These are phyloP conservation scores for Cryptococcus neoformans DNA, from an alignment of 1,284 basidiomycete genomes.

Conservation along the genomic window DNA sequence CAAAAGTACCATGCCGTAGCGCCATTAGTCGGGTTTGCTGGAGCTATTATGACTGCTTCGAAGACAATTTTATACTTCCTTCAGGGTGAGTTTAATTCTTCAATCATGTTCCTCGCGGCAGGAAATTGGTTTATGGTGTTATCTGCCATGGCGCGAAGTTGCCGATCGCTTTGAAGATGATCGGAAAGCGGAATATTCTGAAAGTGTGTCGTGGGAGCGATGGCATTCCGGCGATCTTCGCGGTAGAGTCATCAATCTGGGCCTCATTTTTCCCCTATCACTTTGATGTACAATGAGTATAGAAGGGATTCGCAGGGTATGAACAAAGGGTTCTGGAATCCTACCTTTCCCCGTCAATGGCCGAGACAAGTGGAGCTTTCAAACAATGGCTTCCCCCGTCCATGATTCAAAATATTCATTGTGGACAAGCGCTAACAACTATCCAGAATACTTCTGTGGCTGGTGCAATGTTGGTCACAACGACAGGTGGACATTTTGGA, in stretches of 20 bases:
- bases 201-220: too few relatives aligned
- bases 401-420: too few relatives aligned
- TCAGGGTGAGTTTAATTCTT: constrained; percentile 56
- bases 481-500: constrained; percentile 53
- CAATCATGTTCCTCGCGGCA: background rate
- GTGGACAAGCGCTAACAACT: too few relatives aligned
- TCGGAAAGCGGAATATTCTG: background rate
- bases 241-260: too few relatives aligned
- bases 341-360: background rate
- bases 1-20: constrained; percentile 29
- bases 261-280: too few relatives aligned
- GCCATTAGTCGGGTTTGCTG: constrained; percentile 69
- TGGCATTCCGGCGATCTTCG: too few relatives aligned
- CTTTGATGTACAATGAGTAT: background rate
- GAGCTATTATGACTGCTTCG: constrained; percentile 69
- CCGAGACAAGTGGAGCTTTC: background rate
- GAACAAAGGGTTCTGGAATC: too few relatives aligned
- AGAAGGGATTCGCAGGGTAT: background rate
- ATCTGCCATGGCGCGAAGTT: too few relatives aligned
- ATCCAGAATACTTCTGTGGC: constrained; percentile 46
- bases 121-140: background rate
- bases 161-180: background rate
- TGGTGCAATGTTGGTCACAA: constrained; percentile 76
- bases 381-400: too few relatives aligned
- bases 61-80: constrained; percentile 81